These are phyloP conservation scores for Scutellaria galericulata DNA, from an alignment of 257 asterid genomes.

Conservation along the genomic window DNA sequence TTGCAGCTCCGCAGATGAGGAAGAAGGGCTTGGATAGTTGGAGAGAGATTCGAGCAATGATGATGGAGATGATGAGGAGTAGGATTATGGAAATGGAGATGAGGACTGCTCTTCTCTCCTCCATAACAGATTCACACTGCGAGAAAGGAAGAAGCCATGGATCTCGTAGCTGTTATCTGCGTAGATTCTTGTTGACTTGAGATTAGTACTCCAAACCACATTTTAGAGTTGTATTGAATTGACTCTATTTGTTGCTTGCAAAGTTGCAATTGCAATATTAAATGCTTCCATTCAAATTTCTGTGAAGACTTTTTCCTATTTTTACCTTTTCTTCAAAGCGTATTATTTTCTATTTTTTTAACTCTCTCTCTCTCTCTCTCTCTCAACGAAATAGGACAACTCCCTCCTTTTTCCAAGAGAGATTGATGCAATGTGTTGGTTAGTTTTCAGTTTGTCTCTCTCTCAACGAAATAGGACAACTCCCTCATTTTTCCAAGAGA, in stretches of 20 bases:
- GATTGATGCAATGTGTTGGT: no score
- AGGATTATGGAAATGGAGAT: conserved; percentile 43
- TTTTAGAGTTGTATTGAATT: background rate
- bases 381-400: no score
- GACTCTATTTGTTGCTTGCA: conserved; percentile 16
- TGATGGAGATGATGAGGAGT: conserved; percentile 43
- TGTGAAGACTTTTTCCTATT: conserved; percentile 14
- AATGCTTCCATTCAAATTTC: background rate
- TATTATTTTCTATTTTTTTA: background rate
- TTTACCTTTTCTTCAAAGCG: conserved; percentile 22
- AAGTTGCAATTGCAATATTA: conserved; percentile 18
- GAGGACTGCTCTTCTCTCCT: conserved; percentile 53
- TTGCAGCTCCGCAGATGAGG: conserved; percentile 61
- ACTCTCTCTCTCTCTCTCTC: background rate
- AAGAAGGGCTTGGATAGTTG: conserved; percentile 52
- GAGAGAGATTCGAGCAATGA: conserved; percentile 55
- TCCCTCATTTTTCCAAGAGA: no score
- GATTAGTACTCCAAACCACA: background rate
- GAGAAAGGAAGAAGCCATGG: background rate
- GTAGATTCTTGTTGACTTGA: background rate
- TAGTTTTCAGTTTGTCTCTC: no score
- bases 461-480: no score
- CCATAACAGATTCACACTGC: conserved; percentile 45
- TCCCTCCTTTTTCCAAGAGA: no score
- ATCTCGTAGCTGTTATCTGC: background rate